Conservation (phyloP, 768 basidiomycete species). For the Boletus coccyginus region DNA sequence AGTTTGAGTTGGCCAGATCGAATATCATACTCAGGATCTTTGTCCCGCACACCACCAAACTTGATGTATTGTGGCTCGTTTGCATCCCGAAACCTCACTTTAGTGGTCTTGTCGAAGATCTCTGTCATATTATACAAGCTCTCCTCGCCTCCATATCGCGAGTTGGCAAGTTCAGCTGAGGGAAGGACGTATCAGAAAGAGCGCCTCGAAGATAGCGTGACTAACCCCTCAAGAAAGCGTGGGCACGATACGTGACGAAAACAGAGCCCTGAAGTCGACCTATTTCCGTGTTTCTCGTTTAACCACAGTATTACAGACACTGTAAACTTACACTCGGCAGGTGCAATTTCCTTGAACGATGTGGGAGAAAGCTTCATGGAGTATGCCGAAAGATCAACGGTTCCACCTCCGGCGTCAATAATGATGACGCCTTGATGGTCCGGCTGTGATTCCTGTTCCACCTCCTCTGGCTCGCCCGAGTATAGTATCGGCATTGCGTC, state of each 20-base stretch:
- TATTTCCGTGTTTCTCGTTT: conserved; percentile 5
- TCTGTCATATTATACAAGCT: conserved; percentile 31
- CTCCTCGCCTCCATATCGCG: conserved; percentile 28
- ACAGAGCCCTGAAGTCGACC: conserved; percentile 41
- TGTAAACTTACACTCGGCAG: conserved; percentile 29
- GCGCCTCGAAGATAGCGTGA: not conserved
- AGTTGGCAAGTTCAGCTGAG: conserved; percentile 28
- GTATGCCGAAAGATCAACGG: conserved; percentile 39
- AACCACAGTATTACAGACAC: not conserved
- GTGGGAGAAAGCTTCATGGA: conserved; percentile 38
- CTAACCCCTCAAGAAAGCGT: conserved; percentile 32
- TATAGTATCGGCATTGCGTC: conserved; percentile 5
- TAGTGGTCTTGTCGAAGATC: conserved; percentile 34
- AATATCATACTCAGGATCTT: conserved; percentile 35
- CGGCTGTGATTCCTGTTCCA: conserved; percentile 8
- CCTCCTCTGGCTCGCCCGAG: conserved; percentile 20
- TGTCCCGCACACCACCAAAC: conserved; percentile 36
- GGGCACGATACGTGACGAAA: conserved; percentile 33
- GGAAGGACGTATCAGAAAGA: not conserved
- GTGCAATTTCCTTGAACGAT: conserved; percentile 36
- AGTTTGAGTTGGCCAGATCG: conserved; percentile 36
- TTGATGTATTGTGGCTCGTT: conserved; percentile 37
- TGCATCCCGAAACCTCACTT: conserved; percentile 37
- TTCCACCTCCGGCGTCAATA: conserved; percentile 49
- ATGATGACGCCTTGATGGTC: conserved; percentile 37